Evolutionary conservation across 2,329 filamentous ascomycete genomes (phyloP).

Genomic region (Pseudocercospora eumusae): DNA sequence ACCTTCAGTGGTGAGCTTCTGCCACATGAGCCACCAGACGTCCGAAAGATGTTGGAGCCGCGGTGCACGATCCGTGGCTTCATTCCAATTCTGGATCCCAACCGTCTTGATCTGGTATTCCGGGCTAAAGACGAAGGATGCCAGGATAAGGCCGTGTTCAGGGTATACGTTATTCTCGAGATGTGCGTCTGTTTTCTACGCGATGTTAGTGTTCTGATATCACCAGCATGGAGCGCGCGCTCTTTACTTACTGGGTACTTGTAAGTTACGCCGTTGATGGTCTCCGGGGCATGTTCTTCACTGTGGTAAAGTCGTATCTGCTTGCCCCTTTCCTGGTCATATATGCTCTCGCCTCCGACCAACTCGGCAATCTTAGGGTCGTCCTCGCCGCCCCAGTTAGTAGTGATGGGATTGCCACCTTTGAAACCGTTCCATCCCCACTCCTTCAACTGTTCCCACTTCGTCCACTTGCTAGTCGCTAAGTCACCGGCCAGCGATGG

Average conservation of each 20-base stretch:
- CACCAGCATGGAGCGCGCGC: no score
- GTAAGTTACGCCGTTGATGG: not conserved
- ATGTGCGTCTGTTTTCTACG: constrained; percentile 6
- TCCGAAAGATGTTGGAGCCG: constrained; percentile 4
- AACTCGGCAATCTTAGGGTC: no score
- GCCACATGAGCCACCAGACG: constrained; percentile 23
- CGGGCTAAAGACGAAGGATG: no score
- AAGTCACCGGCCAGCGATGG: constrained; percentile 11
- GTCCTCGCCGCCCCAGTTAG: not conserved
- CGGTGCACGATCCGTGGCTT: no score
- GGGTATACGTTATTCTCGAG: constrained; percentile 12
- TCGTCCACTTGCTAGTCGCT: constrained; percentile 8
- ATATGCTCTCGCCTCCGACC: no score
- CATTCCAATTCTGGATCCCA: no score
- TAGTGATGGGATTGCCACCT: not conserved
- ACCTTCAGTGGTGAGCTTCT: constrained; percentile 8
- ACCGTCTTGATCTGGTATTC: no score
- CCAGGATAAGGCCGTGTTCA: not conserved
- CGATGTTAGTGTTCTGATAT: not conserved
- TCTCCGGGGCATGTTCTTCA: not conserved
- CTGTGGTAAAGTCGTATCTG: not conserved
- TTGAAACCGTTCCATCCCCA: constrained; percentile 12
- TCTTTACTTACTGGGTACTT: constrained; percentile 13
- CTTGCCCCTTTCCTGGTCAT: not conserved
- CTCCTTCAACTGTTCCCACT: constrained; percentile 8